Base-by-base conservation (phyloP, 192 early-diverging fungal genomes). In the Backusella liffmaniae region DNA sequence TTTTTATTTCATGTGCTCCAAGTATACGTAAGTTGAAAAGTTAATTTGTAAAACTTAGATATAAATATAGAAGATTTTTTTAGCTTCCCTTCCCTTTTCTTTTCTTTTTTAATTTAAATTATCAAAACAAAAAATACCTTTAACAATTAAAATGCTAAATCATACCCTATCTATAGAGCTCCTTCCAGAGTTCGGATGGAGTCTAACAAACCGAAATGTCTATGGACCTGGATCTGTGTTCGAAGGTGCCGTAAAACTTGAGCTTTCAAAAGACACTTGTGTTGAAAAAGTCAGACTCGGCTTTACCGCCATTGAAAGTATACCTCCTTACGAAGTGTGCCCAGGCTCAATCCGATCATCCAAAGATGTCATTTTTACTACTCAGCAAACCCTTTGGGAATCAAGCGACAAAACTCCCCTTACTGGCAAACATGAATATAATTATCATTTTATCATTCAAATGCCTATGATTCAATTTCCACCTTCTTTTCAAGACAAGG, bases 381-480 rank as follows among this genome's bases (percentile, higher is more conserved):
- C 42, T 10, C 76, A 77, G 35, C 18, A 15, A 5, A 18, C 7
- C 0, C 59, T 77, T 21, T 77, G 70, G 70, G 37, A 51, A 49
- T 30, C 44, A 35, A 66, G 15, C 16, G 34, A 56, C 34, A n/a
- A 35, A 39, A 10, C 7, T 29, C 2, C n/a, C 21, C 53, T 36
- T 46, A 7, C 10, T 2, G 15, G 56, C 12, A 46, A 72, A 23
- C 10, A 30, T 9, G 53, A 41, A n/a, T 72, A 77, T 34, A 66
- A 56, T 0, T 77, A 66, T 77, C 65, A 70, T 5, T 77, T 77
- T 32, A 72, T 35, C 21, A 66, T 77, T 16, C 67, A 77, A 66
- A 44, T 77, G 39, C 76, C 76, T 10, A 66, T 77, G 76, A 32
- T 77, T 36, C 76, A 77, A 72, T 77, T 72, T 37, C 76, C 76